These are phyloP conservation scores for Leishmania mexicana DNA, from an alignment of 208 protist genomes.

Conservation along the genomic window DNA sequence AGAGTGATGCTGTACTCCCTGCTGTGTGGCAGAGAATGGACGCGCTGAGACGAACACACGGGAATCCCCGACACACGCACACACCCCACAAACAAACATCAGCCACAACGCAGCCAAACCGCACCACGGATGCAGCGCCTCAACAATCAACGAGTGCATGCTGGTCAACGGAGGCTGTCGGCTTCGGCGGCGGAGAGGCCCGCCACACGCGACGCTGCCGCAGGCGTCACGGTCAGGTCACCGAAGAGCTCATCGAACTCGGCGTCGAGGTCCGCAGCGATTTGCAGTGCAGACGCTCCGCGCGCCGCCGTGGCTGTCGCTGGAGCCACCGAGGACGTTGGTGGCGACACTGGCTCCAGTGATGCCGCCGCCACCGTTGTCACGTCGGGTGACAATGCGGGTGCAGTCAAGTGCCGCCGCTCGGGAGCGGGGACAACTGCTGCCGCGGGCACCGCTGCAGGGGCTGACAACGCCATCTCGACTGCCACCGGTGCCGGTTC, in stretches of 20 bases:
- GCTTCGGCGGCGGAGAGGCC: constrained; percentile 10
- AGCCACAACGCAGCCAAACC: neutral
- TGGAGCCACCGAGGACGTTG: constrained; percentile 4
- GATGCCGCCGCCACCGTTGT: neutral
- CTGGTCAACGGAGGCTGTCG: constrained; percentile 5
- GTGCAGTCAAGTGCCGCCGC: neutral
- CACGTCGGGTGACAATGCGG: neutral
- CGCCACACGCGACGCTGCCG: neutral
- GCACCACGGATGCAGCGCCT: neutral
- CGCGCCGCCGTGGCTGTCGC: neutral
- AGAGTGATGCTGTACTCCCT: neutral
- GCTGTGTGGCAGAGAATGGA: neutral
- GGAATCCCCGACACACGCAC: neutral
- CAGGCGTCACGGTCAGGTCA: constrained; percentile 8
- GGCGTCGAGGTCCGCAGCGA: constrained; percentile 51
- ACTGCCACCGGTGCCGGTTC: neutral
- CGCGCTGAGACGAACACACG: neutral
- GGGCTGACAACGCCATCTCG: neutral
- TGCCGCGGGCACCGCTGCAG: neutral
- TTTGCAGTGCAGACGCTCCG: constrained; percentile 12
- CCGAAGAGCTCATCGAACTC: constrained; percentile 85
- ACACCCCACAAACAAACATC: neutral
- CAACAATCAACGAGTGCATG: neutral
- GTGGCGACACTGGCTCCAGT: constrained; percentile 3
- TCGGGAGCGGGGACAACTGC: neutral